phyloP scores from a whole-genome alignment of 352 stramenopile species.

The Elongisporangium anandrum region DNA sequence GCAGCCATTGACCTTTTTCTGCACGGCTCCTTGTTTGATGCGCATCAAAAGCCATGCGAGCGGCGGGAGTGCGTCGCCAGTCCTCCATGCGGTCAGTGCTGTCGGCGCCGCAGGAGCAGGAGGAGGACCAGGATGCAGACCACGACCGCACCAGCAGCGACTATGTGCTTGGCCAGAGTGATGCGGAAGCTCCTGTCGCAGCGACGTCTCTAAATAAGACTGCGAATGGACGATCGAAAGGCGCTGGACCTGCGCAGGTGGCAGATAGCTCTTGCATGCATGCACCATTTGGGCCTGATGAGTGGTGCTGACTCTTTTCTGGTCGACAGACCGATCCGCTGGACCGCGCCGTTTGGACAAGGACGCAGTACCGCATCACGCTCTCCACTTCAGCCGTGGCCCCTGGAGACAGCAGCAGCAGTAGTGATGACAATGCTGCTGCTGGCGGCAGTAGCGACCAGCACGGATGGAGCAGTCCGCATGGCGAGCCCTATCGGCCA shows the following conservation, averaged over 20 bases:
- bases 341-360: conserved; percentile 45
- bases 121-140: not conserved
- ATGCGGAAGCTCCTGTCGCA: not conserved
- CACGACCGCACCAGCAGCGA: not conserved
- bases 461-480: conserved; percentile 63
- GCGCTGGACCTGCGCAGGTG: not conserved
- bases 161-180: not conserved
- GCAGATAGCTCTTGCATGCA: not conserved
- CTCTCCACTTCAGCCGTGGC: conserved; percentile 10
- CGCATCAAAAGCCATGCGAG: not conserved
- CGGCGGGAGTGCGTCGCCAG: not conserved
- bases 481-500: conserved; percentile 63
- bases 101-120: not conserved
- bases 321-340: conserved; percentile 3
- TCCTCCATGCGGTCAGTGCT: not conserved
- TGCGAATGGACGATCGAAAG: not conserved
- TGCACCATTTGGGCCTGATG: not conserved
- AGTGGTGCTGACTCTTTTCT: not conserved
- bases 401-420: not conserved
- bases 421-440: not conserved
- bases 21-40: not conserved
- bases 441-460: conserved; percentile 8
- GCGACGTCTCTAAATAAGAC: no score
- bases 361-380: conserved; percentile 53
- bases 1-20: not conserved